These are phyloP conservation scores for Vanrija sp. DNA, from an alignment of 1,284 basidiomycete species.

Conservation along the genomic window DNA sequence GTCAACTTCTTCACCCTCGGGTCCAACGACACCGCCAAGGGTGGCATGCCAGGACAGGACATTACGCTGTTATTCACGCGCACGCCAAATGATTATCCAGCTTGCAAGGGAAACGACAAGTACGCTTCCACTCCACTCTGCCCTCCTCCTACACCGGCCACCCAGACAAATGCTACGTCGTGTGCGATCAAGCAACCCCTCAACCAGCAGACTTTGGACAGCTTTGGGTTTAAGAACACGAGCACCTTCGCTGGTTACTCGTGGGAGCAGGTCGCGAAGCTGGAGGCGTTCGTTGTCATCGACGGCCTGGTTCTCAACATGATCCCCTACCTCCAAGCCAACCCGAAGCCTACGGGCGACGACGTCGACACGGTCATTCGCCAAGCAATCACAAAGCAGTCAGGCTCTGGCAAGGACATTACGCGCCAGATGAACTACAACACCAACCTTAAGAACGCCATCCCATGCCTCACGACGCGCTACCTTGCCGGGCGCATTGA, in stretches of 20 bases:
- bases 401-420: conserved; percentile 74
- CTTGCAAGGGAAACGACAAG: conserved; percentile 58
- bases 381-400: conserved; percentile 58
- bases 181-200: conserved; percentile 5
- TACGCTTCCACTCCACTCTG: conserved; percentile 76
- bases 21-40: conserved; percentile 29
- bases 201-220: conserved; percentile 52
- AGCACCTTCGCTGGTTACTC: conserved; percentile 71
- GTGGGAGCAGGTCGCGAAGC: conserved; percentile 72
- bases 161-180: background rate
- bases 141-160: conserved; percentile 22
- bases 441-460: conserved; percentile 61
- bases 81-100: conserved; percentile 59
- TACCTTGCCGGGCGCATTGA: conserved; percentile 94
- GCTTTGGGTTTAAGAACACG: conserved; percentile 64
- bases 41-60: conserved; percentile 66
- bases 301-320: conserved; percentile 95
- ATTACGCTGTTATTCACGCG: conserved; percentile 81
- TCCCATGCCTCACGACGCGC: conserved; percentile 75
- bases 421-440: conserved; percentile 78
- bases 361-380: conserved; percentile 80
- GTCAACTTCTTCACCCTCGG: conserved; percentile 63
- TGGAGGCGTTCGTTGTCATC: conserved; percentile 74
- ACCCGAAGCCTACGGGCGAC: conserved; percentile 70
- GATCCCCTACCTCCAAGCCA: conserved; percentile 73